Evolutionary conservation across 2,329 filamentous ascomycete species (phyloP).

Genomic region (Pseudogymnoascus sp.): DNA sequence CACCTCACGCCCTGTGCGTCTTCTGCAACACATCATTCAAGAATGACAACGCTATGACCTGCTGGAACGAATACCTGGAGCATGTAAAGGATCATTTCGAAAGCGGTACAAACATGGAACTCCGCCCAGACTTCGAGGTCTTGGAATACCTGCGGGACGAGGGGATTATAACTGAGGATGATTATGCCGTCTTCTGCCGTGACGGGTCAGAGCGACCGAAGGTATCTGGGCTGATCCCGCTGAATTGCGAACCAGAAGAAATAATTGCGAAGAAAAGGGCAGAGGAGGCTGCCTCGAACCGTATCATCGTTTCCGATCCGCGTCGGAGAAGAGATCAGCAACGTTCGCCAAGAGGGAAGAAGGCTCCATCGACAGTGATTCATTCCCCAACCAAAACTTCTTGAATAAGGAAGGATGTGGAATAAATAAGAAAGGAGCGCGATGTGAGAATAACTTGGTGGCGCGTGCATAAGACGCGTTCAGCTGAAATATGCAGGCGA

Average conservation of each 20-base stretch:
- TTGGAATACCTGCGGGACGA: conserved; percentile 30
- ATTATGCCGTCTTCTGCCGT: conserved; percentile 11
- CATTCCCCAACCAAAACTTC: neutral
- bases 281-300: neutral
- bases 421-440: neutral
- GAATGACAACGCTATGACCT: conserved; percentile 10
- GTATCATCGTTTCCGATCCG: neutral
- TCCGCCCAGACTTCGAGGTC: conserved; percentile 33
- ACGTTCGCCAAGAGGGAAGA: neutral
- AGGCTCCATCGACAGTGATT: neutral
- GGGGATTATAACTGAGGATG: conserved; percentile 24
- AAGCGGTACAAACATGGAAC: conserved; percentile 16
- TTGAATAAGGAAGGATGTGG: neutral
- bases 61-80: conserved; percentile 33
- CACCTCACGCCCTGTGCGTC: conserved; percentile 36
- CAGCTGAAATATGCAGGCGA: neutral
- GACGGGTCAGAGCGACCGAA: neutral
- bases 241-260: neutral
- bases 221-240: neutral
- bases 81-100: conserved; percentile 40
- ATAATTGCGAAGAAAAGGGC: neutral
- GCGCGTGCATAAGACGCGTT: neutral
- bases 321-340: neutral
- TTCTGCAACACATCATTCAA: conserved; percentile 36
- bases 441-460: neutral